Percentiles rank a stretch among this genome's conserved stretches.
phyloP scores from a whole-genome alignment of 2,329 filamentous ascomycete genomes.

The Fulvia fulva region DNA sequence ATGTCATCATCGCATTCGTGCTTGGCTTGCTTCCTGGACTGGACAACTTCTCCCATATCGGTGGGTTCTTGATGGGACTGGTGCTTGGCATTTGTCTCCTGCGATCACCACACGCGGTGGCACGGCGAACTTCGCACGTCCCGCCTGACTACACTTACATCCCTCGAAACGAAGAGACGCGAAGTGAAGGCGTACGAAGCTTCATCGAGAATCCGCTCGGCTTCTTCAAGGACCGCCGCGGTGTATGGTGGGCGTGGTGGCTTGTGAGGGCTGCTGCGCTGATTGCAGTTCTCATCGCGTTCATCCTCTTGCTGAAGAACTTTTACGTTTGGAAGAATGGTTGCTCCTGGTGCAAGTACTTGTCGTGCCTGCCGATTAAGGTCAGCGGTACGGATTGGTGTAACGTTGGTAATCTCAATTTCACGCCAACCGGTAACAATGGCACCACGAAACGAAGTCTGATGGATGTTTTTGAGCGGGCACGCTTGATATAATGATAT shows the following conservation, averaged over 20 bases:
- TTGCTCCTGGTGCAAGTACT: constrained; percentile 90
- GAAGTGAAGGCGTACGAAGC: constrained; percentile 32
- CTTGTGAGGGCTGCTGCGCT: constrained; percentile 73
- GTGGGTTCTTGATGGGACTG: constrained; percentile 89
- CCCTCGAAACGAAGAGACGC: constrained; percentile 12
- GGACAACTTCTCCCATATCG: constrained; percentile 97
- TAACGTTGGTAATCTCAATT: constrained; percentile 45
- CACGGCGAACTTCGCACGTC: constrained; percentile 21
- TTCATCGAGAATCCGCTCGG: constrained; percentile 53
- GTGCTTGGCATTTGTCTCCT: constrained; percentile 81
- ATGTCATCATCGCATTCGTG: constrained; percentile 85
- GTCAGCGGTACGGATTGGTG: constrained; percentile 54
- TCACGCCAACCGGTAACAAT: constrained; percentile 28
- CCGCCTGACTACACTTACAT: constrained; percentile 21
- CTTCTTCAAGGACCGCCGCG: constrained; percentile 90
- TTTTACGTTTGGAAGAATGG: constrained; percentile 77
- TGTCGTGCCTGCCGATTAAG: constrained; percentile 77
- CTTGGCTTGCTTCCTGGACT: constrained; percentile 86
- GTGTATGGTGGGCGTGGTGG: constrained; percentile 98
- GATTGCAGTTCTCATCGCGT: constrained; percentile 75
- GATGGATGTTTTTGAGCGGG: constrained; percentile 10
- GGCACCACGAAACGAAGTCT: constrained; percentile 16
- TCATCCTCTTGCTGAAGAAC: constrained; percentile 82
- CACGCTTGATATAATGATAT: neutral
- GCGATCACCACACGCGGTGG: constrained; percentile 70